Evolutionary conservation across 148 eudicot genomes (phyloP).

Genomic region (Selenicereus undatus): DNA sequence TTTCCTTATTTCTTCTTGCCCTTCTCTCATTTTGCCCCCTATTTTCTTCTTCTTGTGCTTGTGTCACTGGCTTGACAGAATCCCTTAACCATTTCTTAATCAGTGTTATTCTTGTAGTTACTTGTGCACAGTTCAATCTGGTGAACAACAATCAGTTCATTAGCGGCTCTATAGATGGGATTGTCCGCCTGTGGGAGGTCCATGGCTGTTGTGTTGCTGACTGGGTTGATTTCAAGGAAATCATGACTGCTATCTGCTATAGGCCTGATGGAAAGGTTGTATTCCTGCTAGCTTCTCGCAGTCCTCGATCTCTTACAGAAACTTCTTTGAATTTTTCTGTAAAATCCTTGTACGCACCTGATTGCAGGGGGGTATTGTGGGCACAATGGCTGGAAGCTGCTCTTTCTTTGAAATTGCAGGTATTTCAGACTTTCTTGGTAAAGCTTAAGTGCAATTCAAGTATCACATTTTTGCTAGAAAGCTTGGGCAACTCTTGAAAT

Average conservation of each 20-base stretch:
- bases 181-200: constrained; percentile 83
- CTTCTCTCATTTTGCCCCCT: neutral
- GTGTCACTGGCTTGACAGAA: neutral
- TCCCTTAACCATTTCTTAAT: constrained; percentile 14
- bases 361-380: constrained; percentile 66
- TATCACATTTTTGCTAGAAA: neutral
- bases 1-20: neutral
- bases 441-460: neutral
- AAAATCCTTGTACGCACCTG: constrained; percentile 1
- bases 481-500: neutral
- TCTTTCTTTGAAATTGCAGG: constrained; percentile 61
- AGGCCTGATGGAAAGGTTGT: constrained; percentile 80
- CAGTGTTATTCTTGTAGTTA: constrained; percentile 50
- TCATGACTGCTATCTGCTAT: constrained; percentile 84
- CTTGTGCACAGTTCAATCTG: constrained; percentile 80
- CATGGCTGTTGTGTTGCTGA: constrained; percentile 57
- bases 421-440: constrained; percentile 14
- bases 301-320: neutral
- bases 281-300: neutral
- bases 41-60: neutral
- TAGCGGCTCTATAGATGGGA: constrained; percentile 91
- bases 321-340: neutral
- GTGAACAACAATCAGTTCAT: constrained; percentile 68
- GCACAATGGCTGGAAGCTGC: constrained; percentile 71
- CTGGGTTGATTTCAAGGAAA: constrained; percentile 83